These are phyloP conservation scores for Zygoascus bituminiphila DNA, from an alignment of 805 yeast genomes.

Conservation along the genomic window DNA sequence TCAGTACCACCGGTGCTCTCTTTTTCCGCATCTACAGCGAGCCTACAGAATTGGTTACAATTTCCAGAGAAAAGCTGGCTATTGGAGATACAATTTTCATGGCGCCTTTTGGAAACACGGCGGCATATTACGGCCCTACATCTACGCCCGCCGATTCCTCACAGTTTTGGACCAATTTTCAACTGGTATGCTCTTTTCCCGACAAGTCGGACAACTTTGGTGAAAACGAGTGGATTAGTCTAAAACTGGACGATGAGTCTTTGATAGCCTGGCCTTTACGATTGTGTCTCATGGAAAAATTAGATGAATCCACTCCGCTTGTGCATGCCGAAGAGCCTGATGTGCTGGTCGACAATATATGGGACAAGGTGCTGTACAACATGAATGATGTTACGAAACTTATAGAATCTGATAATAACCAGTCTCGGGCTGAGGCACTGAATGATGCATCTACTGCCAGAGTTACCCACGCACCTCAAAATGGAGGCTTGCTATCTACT, in stretches of 20 bases:
- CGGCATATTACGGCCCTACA: constrained; percentile 4
- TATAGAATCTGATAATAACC: background rate
- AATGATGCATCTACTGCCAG: background rate
- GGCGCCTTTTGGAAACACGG: constrained; percentile 7
- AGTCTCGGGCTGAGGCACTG: background rate
- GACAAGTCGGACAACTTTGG: background rate
- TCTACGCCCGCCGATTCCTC: constrained; percentile 5
- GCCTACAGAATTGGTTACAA: constrained; percentile 1
- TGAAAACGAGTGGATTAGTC: background rate
- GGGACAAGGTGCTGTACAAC: background rate
- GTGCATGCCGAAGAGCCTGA: background rate
- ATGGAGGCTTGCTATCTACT: background rate
- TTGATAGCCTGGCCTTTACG: background rate
- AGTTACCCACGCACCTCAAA: background rate
- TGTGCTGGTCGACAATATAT: background rate
- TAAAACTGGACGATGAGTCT: background rate
- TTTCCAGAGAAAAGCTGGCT: background rate
- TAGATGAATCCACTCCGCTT: background rate
- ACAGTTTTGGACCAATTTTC: constrained; percentile 2
- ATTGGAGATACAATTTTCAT: constrained; percentile 3
- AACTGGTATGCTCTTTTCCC: background rate
- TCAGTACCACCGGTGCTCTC: constrained; percentile 19
- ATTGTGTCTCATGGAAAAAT: background rate
- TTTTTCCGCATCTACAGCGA: constrained; percentile 14
- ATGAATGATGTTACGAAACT: background rate